phyloP scores from a whole-genome alignment of 2,329 filamentous ascomycete species.

The Penicillium nordicum region DNA sequence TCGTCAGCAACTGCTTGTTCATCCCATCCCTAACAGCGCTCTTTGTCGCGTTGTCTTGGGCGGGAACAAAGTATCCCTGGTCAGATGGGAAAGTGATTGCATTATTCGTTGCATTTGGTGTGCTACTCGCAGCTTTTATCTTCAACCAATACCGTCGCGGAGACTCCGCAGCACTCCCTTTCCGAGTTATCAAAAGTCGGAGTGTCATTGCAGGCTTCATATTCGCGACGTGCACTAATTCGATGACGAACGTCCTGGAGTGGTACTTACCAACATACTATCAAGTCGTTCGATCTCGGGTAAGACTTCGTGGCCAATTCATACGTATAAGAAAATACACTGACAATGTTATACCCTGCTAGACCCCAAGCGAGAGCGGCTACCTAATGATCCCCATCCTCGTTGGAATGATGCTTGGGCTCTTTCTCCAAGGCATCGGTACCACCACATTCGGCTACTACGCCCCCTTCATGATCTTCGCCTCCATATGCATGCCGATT shows the following conservation, averaged over 20 bases:
- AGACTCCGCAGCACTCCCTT: slow-evolving; percentile 28
- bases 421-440: too few species aligned
- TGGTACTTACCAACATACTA: slow-evolving; percentile 37
- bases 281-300: slow-evolving; percentile 27
- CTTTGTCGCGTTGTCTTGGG: background rate
- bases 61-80: background rate
- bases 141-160: background rate
- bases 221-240: slow-evolving; percentile 24
- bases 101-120: background rate
- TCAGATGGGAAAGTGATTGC: background rate
- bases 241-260: slow-evolving; percentile 23
- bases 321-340: slow-evolving; percentile 3
- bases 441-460: slow-evolving; percentile 31
- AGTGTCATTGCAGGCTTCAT: slow-evolving; percentile 26
- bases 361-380: slow-evolving; percentile 23
- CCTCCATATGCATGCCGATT: slow-evolving; percentile 32
- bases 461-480: slow-evolving; percentile 35
- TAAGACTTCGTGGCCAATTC: slow-evolving; percentile 11
- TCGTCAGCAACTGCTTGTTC: slow-evolving; percentile 12
- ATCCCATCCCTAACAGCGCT: background rate
- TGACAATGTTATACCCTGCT: background rate
- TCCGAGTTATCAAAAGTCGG: slow-evolving; percentile 31
- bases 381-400: slow-evolving; percentile 30
- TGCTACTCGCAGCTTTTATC: background rate
- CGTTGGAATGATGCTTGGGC: slow-evolving; percentile 12